Conservation (phyloP, 2,329 filamentous ascomycete genomes). For the Talaromyces sp. region DNA sequence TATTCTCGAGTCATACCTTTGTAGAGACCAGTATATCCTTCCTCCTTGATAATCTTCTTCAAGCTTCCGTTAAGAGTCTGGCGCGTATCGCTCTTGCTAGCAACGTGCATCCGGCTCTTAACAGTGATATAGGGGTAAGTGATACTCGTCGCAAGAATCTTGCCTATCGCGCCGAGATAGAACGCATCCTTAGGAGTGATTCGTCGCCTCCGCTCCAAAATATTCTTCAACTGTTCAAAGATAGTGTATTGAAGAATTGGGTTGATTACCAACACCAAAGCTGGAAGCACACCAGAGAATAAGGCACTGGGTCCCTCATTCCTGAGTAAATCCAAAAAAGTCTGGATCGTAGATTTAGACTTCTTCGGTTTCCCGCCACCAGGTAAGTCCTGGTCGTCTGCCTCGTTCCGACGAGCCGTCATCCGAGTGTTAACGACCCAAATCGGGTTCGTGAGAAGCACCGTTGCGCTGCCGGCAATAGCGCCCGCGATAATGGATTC, state of each 20-base stretch:
- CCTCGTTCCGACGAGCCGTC: conserved; percentile 74
- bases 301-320: conserved; percentile 81
- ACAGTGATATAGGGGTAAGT: conserved; percentile 99
- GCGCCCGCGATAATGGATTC: conserved; percentile 96
- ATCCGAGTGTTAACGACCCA: conserved; percentile 99
- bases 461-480: conserved; percentile 86
- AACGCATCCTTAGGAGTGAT: conserved; percentile 86
- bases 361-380: conserved; percentile 40
- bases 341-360: conserved; percentile 69
- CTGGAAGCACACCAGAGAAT: conserved; percentile 88
- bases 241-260: conserved; percentile 98
- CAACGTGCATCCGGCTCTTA: conserved; percentile 96
- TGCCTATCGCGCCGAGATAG: conserved; percentile 84
- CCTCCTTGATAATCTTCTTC: conserved; percentile 73
- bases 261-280: conserved; percentile 92
- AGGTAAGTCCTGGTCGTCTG: conserved; percentile 39
- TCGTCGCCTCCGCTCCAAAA: conserved; percentile 67
- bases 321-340: conserved; percentile 70
- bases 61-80: conserved; percentile 76
- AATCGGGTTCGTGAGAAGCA: conserved; percentile 95
- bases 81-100: conserved; percentile 66
- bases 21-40: conserved; percentile 89
- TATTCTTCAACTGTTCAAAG: conserved; percentile 96
- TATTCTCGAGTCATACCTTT: conserved; percentile 59
- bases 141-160: conserved; percentile 86